phyloP scores from a whole-genome alignment of 2,329 filamentous ascomycete genomes.

The Penicillium sp. region DNA sequence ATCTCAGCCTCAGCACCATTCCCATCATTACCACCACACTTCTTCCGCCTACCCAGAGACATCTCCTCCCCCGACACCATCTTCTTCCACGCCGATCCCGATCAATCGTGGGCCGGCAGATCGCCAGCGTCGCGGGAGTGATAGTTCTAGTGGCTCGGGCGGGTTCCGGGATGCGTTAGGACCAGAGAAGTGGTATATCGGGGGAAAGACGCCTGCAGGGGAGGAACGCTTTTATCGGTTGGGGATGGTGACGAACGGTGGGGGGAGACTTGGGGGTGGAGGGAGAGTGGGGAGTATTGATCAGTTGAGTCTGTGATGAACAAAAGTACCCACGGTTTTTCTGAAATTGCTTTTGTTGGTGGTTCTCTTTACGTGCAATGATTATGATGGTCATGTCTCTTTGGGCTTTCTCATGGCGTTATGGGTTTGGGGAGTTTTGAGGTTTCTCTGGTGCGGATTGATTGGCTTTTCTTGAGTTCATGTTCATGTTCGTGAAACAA shows the following conservation, averaged over 20 bases:
- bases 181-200: slow-evolving; percentile 54
- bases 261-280: slow-evolving; percentile 42
- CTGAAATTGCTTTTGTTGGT: neutral
- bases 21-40: slow-evolving; percentile 8
- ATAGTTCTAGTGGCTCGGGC: slow-evolving; percentile 48
- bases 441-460: neutral
- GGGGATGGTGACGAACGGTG: slow-evolving; percentile 49
- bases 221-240: slow-evolving; percentile 52
- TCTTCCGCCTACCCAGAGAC: slow-evolving; percentile 38
- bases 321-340: neutral
- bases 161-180: slow-evolving; percentile 50
- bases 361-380: neutral
- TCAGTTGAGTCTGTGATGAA: slow-evolving; percentile 48
- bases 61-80: slow-evolving; percentile 25
- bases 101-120: slow-evolving; percentile 34
- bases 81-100: slow-evolving; percentile 40
- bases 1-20: neutral
- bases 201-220: slow-evolving; percentile 47
- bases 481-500: neutral
- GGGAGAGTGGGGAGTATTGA: slow-evolving; percentile 49
- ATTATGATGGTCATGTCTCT: slow-evolving; percentile 2
- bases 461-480: slow-evolving; percentile 5
- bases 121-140: slow-evolving; percentile 48
- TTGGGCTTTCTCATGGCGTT: neutral
- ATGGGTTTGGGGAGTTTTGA: neutral